Evolutionary conservation across 371 early-diverging fungal genomes (phyloP), one percentile per base, ranked within the genome.

Genomic region (Mortierella sp.): DNA sequence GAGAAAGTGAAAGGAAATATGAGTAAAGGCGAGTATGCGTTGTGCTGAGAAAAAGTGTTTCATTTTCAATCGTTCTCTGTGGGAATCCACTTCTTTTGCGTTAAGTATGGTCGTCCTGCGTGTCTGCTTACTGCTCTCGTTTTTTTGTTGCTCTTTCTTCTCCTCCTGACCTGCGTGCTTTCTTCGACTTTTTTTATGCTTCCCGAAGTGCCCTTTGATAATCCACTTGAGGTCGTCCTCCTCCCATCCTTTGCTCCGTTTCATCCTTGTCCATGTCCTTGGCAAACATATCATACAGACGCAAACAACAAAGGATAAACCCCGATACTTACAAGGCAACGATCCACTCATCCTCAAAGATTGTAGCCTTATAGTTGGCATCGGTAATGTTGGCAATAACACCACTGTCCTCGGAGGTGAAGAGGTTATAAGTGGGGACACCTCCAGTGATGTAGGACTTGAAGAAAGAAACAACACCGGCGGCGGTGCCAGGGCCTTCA

Each of bases 271-370:
- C 50, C 50, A 34, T 48, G 44, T 21, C 14, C 63, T 31, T 63
- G 19, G 16, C 4, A 58, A 48, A 28, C 70, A 70, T 45, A 42
- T 44, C 45, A 44, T 28, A 11, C 5, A 24, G 24, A 52, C 38
- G n/a, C 42, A 38, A 38, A 28, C 28, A 44, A 57, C 58, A n/a
- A 1, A 38, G 45, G 5, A n/a, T 2, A 14, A 9, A 65, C 34
- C 72, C 10, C 1, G 42, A n/a, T 6, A 82, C 86, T 82, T 80
- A 85, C 86, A 85, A 85, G n/a, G 80, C 70, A 44, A 85, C 54
- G 73, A 85, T 77, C 75, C 81, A 85, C 74, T 85, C 86, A 65
- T 81, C 86, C 26, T 81, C 57, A 70, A 77, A 82, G 73, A 85
- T 55, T 11, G 70, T 65, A 3, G 79, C 78, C 68, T 68, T 77